Conservation (phyloP, 2,329 filamentous ascomycete species). For the Amphichorda felina region DNA sequence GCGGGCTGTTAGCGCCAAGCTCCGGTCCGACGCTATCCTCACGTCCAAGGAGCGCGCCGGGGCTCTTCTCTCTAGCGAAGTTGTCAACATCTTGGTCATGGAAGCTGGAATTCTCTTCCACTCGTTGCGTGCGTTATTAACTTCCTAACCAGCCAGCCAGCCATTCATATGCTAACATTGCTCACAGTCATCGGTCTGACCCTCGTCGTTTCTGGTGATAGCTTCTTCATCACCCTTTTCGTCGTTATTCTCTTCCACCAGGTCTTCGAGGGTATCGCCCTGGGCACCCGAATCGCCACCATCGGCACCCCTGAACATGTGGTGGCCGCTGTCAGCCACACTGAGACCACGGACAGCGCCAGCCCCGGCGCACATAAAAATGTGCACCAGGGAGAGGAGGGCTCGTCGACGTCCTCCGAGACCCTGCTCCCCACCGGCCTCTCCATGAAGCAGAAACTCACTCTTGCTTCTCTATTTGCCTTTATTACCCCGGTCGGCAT, state of each 20-base stretch:
- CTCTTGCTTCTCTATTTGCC: slow-evolving; percentile 53
- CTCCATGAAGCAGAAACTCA: slow-evolving; percentile 37
- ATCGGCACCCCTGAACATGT: slow-evolving; percentile 23
- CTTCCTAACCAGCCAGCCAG: not conserved
- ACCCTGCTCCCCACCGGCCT: slow-evolving; percentile 12
- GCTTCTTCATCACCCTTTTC: slow-evolving; percentile 44
- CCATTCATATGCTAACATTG: not conserved
- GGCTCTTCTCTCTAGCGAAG: slow-evolving; percentile 24
- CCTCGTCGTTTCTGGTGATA: slow-evolving; percentile 46
- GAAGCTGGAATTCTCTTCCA: slow-evolving; percentile 68
- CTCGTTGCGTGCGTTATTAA: slow-evolving; percentile 42
- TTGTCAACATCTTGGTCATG: slow-evolving; percentile 55
- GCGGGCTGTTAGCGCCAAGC: slow-evolving; percentile 35
- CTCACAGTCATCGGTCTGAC: slow-evolving; percentile 49
- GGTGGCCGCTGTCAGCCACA: slow-evolving; percentile 2
- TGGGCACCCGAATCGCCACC: slow-evolving; percentile 58
- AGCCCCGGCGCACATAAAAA: slow-evolving; percentile 12
- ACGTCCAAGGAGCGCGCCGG: slow-evolving; percentile 11
- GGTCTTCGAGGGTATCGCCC: slow-evolving; percentile 65
- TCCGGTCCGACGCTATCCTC: slow-evolving; percentile 13
- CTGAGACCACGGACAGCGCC: slow-evolving; percentile 7
- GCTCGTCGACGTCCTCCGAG: slow-evolving; percentile 5
- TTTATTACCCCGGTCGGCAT: slow-evolving; percentile 68
- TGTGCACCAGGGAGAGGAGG: slow-evolving; percentile 3
- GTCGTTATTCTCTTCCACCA: slow-evolving; percentile 68